Evolutionary conservation across 805 yeast genomes (phyloP), one percentile per base, ranked within the genome.

Genomic region (Helenozyma rhizophorensis): DNA sequence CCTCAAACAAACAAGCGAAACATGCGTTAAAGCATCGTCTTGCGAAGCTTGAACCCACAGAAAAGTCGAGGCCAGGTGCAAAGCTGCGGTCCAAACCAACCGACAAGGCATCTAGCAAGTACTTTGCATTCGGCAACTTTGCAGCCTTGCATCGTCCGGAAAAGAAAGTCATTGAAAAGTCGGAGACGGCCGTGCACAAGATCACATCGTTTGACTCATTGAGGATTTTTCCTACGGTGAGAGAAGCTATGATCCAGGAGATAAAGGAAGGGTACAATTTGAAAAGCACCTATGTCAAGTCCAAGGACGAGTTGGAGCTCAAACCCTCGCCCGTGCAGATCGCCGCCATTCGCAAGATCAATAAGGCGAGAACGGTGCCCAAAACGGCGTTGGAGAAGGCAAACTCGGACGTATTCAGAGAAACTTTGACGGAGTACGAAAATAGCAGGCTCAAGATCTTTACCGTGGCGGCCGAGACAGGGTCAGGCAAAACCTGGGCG

Each of bases 401-500:
- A 9, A 43, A 46, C 12, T 47, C 48, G 3, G n/a, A n/a, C n/a
- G 54, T 63, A 17, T 39, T 48, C 21, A 40, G 51, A 5, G 60
- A 56, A 18, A 45, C 61, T 35, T 48, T 53, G 28, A 37, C 45
- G 25, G 49, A 50, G 10, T 62, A 65, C 35, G 63, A 58, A 36
- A 32, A 29, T 14, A 56, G 51, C 17, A 54, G 51, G 37, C 48
- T 78, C 30, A 77, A 78, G 43, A 72, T 80, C 1, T 86, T 76
- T 64, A 76, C 93, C 2, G 58, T 90, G 34, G 97, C 97, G 1
- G 96, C 97, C 3, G 97, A 93, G 54, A 90, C 98, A 0, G 98
- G 98, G 0, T 83, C 95, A 0, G 98, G 98, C 7, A 90, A 90
- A 53, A 90, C 98, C 0, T 78, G 95, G 79, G 88, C 97, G 0